Conservation (phyloP, 805 yeast genomes). For the Ogataea parapolymorpha region DNA sequence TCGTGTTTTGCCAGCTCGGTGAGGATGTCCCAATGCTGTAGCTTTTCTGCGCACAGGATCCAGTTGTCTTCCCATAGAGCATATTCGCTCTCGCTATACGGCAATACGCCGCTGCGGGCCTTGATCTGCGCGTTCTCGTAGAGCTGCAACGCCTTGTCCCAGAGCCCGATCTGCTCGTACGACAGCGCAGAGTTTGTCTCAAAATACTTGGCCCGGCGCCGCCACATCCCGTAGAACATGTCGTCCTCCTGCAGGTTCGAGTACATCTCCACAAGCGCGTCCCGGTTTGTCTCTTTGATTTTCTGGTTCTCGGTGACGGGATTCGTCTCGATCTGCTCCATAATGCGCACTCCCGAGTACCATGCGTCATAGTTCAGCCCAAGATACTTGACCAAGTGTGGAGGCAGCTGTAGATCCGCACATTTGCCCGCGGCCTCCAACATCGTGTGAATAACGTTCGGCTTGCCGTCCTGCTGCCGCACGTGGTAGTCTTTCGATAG, state of each 20-base stretch:
- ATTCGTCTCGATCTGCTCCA: constrained; percentile 61
- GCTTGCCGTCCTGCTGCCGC: constrained; percentile 82
- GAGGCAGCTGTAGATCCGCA: constrained; percentile 77
- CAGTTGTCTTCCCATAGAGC: constrained; percentile 98
- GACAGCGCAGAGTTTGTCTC: constrained; percentile 93
- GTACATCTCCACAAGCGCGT: constrained; percentile 87
- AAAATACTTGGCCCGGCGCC: constrained; percentile 89
- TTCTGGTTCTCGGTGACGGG: constrained; percentile 57
- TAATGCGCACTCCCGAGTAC: constrained; percentile 81
- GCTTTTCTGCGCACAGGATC: constrained; percentile 94
- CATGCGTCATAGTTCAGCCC: constrained; percentile 87
- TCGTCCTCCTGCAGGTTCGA: constrained; percentile 89
- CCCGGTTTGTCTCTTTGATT: constrained; percentile 80
- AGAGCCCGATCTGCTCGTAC: constrained; percentile 90
- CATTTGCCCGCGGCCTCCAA: constrained; percentile 80
- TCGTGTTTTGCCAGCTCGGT: constrained; percentile 97
- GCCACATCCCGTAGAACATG: constrained; percentile 97
- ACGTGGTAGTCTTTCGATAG: constrained; percentile 88
- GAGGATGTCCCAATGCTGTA: constrained; percentile 96
- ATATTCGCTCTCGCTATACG: constrained; percentile 93
- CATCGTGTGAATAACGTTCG: constrained; percentile 82
- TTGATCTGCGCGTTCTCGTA: constrained; percentile 97
- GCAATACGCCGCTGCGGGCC: constrained; percentile 91
- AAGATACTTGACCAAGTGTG: constrained; percentile 85
- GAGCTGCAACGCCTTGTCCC: constrained; percentile 90